A percentile compares a stretch with the other conserved stretches of the same genome.
Conservation (phyloP, 1,139 yeast genomes). For the Candida buenavistaensis region DNA sequence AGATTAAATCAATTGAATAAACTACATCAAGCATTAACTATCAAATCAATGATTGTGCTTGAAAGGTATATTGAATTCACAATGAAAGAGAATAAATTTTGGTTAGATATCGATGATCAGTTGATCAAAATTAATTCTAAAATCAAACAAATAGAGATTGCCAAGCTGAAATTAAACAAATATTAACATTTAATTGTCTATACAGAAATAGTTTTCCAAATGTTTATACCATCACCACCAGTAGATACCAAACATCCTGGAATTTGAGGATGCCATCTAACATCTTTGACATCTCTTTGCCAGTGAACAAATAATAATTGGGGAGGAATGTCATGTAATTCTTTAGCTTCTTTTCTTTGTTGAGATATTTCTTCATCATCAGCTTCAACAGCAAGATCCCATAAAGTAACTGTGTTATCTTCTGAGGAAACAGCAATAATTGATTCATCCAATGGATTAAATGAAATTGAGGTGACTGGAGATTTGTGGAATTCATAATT, state of each 20-base stretch:
- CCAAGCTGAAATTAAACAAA: conserved; percentile 6
- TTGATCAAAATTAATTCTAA: conserved; percentile 14
- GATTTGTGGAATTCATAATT: conserved; percentile 93
- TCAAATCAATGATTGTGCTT: conserved; percentile 30
- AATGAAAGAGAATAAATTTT: conserved; percentile 25
- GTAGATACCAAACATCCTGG: conserved; percentile 95
- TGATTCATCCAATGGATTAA: conserved; percentile 94
- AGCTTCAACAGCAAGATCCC: conserved; percentile 97
- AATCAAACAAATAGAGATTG: conserved; percentile 12
- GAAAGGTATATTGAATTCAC: conserved; percentile 27
- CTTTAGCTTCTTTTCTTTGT: conserved; percentile 71
- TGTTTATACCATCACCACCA: conserved; percentile 90
- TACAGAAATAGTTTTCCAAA: conserved; percentile 97
- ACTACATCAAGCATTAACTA: conserved; percentile 22
- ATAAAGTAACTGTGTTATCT: conserved; percentile 92
- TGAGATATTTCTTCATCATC: conserved; percentile 91
- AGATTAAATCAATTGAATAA: conserved; percentile 18
- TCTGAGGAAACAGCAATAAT: conserved; percentile 94
- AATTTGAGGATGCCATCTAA: conserved; percentile 95
- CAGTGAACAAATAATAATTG: conserved; percentile 95
- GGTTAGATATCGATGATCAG: conserved; percentile 22
- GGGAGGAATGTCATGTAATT: conserved; percentile 89
- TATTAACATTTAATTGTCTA: conserved; percentile 32
- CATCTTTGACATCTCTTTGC: conserved; percentile 97
- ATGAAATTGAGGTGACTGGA: conserved; percentile 88